Evolutionary conservation across 2,329 filamentous ascomycete genomes (phyloP), one percentile per base, ranked within the genome.

Genomic region (Hymenoscyphus repandus): DNA sequence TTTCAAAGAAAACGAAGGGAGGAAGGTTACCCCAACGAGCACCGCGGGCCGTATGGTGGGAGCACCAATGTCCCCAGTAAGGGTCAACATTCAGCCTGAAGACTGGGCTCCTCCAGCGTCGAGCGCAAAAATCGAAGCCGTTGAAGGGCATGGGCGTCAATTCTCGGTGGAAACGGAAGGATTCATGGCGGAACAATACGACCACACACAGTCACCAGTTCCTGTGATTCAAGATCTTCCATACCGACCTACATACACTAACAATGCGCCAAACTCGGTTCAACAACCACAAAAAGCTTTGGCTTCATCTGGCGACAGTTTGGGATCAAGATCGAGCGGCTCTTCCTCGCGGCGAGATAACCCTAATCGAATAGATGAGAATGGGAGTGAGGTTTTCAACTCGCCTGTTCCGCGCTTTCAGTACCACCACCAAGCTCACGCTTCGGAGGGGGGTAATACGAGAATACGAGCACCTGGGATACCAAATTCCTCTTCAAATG

Each of bases 41-140:
- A 53, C 62, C 4, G 49, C 54, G 38, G 61, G 58, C 12, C 56
- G 71, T 52, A 68, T 81, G 52, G 73, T 74, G 54, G 72, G 76
- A 45, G 71, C 73, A 13, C 79, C 79, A 30, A 70, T 75, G 27
- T 82, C 80, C 37, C 79, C 80, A 15, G 77, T 80, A 50, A 73
- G 70, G 51, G 72, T 82, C 48, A 79, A 77, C 60, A 74, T 78
- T 49, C 75, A 76, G 45, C 67, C 71, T 20, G 76, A 78, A 38
- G 72, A 75, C 62, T 80, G 75, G 75, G 69, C 70, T 17, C 71
- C 72, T 18, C 71, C 72, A 58, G 73, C 78, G 18, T 77, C 75
- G 30, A 76, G 76, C 58, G 76, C 69, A 30, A 71, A 74, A 56
- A 74, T 83, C 51, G 76, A 80, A 61, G 64, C 62, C 1, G 50